A percentile compares a stretch with the other conserved stretches of the same genome.
These are phyloP conservation scores for Myriosclerotinia curreyana DNA, from an alignment of 2,329 filamentous ascomycete species.

Conservation along the genomic window DNA sequence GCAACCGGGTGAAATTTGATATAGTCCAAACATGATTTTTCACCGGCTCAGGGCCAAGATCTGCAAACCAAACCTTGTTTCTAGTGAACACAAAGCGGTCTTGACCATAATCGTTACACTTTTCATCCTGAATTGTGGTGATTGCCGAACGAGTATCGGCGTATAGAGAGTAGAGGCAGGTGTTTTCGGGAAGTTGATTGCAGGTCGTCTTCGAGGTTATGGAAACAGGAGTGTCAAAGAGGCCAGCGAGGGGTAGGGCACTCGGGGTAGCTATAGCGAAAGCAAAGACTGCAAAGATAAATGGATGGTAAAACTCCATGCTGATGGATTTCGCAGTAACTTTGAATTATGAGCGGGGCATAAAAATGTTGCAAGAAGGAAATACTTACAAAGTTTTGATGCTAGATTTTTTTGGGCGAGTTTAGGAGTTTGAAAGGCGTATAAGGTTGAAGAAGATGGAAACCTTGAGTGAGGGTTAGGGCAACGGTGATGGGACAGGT, in stretches of 20 bases:
- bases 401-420: not conserved
- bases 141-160: not conserved
- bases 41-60: not conserved
- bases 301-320: not conserved
- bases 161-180: not conserved
- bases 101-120: not conserved
- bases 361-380: not conserved
- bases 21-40: not conserved
- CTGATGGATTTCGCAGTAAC: too few relatives aligned
- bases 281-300: not conserved
- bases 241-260: not conserved
- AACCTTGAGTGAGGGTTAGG: too few relatives aligned
- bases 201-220: not conserved
- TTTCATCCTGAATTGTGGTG: not conserved
- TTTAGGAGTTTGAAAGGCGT: not conserved
- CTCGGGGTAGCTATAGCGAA: not conserved
- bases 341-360: not conserved
- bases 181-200: constrained; percentile 1
- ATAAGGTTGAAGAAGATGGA: not conserved
- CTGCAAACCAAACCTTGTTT: not conserved
- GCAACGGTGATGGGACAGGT: not conserved
- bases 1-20: not conserved
- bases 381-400: not conserved
- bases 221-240: too few relatives aligned
- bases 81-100: not conserved